Evolutionary conservation across 495 filamentous ascomycete species (phyloP).

Genomic region (Talaromyces stipitatus): DNA sequence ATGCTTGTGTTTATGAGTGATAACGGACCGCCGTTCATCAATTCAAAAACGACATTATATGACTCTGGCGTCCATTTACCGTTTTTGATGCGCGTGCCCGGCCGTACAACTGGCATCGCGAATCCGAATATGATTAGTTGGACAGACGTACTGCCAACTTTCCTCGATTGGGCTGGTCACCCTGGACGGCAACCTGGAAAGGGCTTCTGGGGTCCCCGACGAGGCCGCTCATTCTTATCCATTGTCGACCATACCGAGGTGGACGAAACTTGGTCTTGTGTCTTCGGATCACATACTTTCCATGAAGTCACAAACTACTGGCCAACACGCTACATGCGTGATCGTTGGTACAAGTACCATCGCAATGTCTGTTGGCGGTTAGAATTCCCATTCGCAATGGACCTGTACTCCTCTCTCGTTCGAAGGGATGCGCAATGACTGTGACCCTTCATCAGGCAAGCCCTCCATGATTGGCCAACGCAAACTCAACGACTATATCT

Average conservation of each 20-base stretch:
- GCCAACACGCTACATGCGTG: slow-evolving; percentile 32
- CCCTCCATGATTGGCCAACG: slow-evolving; percentile 29
- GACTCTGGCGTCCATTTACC: slow-evolving; percentile 33
- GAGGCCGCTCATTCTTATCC: slow-evolving; percentile 25
- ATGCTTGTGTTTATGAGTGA: slow-evolving; percentile 35
- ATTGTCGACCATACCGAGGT: slow-evolving; percentile 17
- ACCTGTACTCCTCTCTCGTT: slow-evolving; percentile 30
- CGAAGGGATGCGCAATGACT: slow-evolving; percentile 25
- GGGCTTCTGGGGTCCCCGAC: background rate
- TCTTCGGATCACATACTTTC: slow-evolving; percentile 39
- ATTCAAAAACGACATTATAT: slow-evolving; percentile 38
- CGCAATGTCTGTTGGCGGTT: slow-evolving; percentile 32
- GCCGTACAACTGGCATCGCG: slow-evolving; percentile 2
- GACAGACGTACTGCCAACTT: slow-evolving; percentile 32
- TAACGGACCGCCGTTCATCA: slow-evolving; percentile 36
- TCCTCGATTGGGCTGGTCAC: slow-evolving; percentile 26
- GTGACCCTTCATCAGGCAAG: too few relatives aligned
- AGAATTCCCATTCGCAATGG: slow-evolving; percentile 35
- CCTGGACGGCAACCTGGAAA: background rate
- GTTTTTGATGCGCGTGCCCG: slow-evolving; percentile 21
- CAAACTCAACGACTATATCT: slow-evolving; percentile 27
- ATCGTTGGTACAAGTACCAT: slow-evolving; percentile 31
- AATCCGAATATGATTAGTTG: slow-evolving; percentile 34
- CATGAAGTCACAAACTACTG: slow-evolving; percentile 38
- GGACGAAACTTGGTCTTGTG: slow-evolving; percentile 12